Percentiles rank a stretch among this genome's conserved stretches.
Conservation (phyloP, 306 rosid species). For the Begonia loranthoides region DNA sequence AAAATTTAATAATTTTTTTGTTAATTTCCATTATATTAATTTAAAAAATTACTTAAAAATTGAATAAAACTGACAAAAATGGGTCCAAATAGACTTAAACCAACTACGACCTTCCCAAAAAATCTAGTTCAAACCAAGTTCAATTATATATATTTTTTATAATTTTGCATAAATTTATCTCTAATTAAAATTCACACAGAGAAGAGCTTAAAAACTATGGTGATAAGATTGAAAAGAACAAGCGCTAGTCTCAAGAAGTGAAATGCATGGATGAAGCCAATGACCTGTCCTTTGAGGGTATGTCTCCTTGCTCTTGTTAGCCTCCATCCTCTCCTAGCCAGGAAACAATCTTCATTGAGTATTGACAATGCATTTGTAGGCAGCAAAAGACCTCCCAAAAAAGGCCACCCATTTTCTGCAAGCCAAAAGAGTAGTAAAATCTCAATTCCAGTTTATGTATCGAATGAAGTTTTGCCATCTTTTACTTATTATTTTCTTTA, state of each 20-base stretch:
- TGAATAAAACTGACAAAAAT: too few species aligned
- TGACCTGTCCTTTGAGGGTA: slow-evolving; percentile 53
- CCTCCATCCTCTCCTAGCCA: slow-evolving; percentile 75
- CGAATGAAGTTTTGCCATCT: too few species aligned
- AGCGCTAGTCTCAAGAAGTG: slow-evolving; percentile 71
- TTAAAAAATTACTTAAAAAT: too few species aligned
- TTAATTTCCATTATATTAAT: too few species aligned
- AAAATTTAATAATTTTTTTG: too few species aligned
- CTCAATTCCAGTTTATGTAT: too few species aligned
- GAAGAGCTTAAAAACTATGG: slow-evolving; percentile 40
- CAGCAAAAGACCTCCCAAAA: slow-evolving; percentile 54
- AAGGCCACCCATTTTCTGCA: slow-evolving; percentile 59
- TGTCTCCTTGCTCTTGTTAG: slow-evolving; percentile 36
- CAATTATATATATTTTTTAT: too few species aligned
- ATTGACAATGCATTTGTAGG: slow-evolving; percentile 71
- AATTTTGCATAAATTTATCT: too few species aligned
- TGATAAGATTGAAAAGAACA: slow-evolving; percentile 36
- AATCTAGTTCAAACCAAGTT: too few species aligned
- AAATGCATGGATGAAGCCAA: slow-evolving; percentile 55
- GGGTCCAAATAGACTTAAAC: too few species aligned
- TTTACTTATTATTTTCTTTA: too few species aligned
- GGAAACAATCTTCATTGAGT: slow-evolving; percentile 79
- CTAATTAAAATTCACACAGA: slow-evolving; percentile 24
- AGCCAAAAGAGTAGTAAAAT: neutral
- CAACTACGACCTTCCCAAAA: too few species aligned